Percentiles rank a stretch among this genome's conserved stretches.
phyloP scores from a whole-genome alignment of 352 stramenopile genomes.

The Aphanomyces cochlioides region DNA sequence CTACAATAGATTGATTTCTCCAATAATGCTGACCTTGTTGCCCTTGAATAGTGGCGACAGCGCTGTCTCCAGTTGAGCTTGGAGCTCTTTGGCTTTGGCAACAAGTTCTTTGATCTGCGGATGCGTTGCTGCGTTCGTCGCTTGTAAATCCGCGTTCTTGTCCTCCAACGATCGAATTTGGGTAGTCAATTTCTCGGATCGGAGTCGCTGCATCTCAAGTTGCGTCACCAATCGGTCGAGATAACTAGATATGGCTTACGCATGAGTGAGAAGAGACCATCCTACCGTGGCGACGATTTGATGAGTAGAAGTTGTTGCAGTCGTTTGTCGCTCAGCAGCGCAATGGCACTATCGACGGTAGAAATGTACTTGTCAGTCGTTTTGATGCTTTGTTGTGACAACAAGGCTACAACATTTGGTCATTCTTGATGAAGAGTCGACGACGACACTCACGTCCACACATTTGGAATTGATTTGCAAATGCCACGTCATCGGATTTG shows the following conservation, averaged over 20 bases:
- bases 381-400: slow-evolving; percentile 64
- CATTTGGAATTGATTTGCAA: slow-evolving; percentile 45
- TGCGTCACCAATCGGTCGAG: slow-evolving; percentile 64
- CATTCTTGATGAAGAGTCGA: slow-evolving; percentile 59
- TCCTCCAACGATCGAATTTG: slow-evolving; percentile 65
- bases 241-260: slow-evolving; percentile 36
- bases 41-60: slow-evolving; percentile 69
- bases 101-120: slow-evolving; percentile 55
- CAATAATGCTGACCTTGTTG: slow-evolving; percentile 77
- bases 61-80: slow-evolving; percentile 56
- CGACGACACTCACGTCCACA: slow-evolving; percentile 60
- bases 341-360: slow-evolving; percentile 45
- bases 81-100: slow-evolving; percentile 56
- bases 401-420: slow-evolving; percentile 35
- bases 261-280: not conserved
- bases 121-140: slow-evolving; percentile 49
- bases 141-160: slow-evolving; percentile 66
- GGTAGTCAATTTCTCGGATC: slow-evolving; percentile 64
- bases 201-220: slow-evolving; percentile 66
- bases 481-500: slow-evolving; percentile 24
- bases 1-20: slow-evolving; percentile 39
- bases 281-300: slow-evolving; percentile 48
- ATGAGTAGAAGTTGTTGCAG: slow-evolving; percentile 73
- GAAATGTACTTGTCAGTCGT: slow-evolving; percentile 43
- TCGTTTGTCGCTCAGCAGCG: slow-evolving; percentile 52